Evolutionary conservation across 352 stramenopile species (phyloP).

Genomic region (Phytophthora pisi): DNA sequence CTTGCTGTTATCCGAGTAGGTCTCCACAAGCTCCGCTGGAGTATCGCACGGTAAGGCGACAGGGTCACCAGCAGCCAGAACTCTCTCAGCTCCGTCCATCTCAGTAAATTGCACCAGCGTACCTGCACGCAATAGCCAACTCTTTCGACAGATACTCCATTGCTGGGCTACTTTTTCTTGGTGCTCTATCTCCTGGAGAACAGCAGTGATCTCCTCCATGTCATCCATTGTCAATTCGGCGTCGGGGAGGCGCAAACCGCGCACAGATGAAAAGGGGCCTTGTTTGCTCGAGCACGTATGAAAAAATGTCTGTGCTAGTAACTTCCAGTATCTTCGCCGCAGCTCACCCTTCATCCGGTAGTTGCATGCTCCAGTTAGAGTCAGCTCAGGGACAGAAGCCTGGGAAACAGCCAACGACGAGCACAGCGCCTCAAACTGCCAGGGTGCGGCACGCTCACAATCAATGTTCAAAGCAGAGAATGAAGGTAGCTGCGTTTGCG

Average conservation of each 20-base stretch:
- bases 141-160: conserved; percentile 12
- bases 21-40: conserved; percentile 5
- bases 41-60: conserved; percentile 1
- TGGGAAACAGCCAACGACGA: conserved; percentile 9
- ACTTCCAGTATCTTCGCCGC: not conserved
- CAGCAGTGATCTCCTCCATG: conserved; percentile 4
- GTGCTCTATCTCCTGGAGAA: conserved; percentile 9
- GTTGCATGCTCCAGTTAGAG: conserved; percentile 2
- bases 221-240: conserved; percentile 8
- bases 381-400: conserved; percentile 5
- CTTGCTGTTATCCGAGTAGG: not conserved
- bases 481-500: conserved; percentile 3
- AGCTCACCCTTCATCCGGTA: conserved; percentile 1
- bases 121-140: conserved; percentile 5
- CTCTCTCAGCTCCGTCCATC: not conserved
- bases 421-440: conserved; percentile 21
- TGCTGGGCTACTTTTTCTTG: conserved; percentile 5
- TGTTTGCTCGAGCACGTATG: not conserved
- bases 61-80: conserved; percentile 2
- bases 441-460: conserved; percentile 8
- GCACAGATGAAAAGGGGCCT: conserved; percentile 7
- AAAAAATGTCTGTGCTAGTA: conserved; percentile 20
- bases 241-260: not conserved
- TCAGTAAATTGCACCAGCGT: conserved; percentile 7
- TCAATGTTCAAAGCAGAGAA: conserved; percentile 11